Evolutionary conservation across 805 yeast species (phyloP).

Genomic region (Candida chauliodis): DNA sequence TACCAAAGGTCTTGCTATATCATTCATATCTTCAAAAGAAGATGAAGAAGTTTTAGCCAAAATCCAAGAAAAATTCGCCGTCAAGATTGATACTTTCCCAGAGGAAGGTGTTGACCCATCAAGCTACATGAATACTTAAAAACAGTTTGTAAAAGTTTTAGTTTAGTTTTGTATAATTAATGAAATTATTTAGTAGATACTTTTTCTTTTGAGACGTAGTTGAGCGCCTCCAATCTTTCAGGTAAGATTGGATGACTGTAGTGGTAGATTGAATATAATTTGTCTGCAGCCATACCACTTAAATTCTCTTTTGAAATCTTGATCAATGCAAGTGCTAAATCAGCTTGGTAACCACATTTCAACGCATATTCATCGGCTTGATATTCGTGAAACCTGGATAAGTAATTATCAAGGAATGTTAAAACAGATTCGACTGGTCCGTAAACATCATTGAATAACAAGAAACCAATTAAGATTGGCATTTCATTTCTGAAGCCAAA

Average conservation of each 20-base stretch:
- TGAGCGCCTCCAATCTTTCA: slow-evolving; percentile 81
- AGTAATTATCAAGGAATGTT: slow-evolving; percentile 61
- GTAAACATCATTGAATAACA: slow-evolving; percentile 72
- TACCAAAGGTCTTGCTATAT: slow-evolving; percentile 95
- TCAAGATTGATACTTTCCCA: slow-evolving; percentile 91
- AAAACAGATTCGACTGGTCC: slow-evolving; percentile 72
- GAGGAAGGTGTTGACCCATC: slow-evolving; percentile 98
- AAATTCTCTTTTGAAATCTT: slow-evolving; percentile 77
- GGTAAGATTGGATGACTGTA: slow-evolving; percentile 89
- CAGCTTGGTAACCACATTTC: slow-evolving; percentile 63
- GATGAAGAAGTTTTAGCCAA: slow-evolving; percentile 87
- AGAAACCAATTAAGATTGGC: slow-evolving; percentile 80
- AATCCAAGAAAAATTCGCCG: slow-evolving; percentile 97
- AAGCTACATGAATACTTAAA: slow-evolving; percentile 89
- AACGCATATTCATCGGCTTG: slow-evolving; percentile 91
- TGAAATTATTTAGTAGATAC: slow-evolving; percentile 9
- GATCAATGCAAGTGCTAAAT: slow-evolving; percentile 69
- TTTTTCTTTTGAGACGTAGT: slow-evolving; percentile 41
- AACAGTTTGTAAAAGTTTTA: too few relatives aligned
- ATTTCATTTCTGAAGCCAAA: slow-evolving; percentile 67
- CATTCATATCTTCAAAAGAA: slow-evolving; percentile 79
- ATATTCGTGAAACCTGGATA: slow-evolving; percentile 85
- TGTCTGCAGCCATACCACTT: slow-evolving; percentile 83
- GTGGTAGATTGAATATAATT: slow-evolving; percentile 83
- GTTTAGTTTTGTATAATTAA: not conserved